Conservation (phyloP, 108 stramenopile species). For the Chaetoceros tenuissimus region DNA sequence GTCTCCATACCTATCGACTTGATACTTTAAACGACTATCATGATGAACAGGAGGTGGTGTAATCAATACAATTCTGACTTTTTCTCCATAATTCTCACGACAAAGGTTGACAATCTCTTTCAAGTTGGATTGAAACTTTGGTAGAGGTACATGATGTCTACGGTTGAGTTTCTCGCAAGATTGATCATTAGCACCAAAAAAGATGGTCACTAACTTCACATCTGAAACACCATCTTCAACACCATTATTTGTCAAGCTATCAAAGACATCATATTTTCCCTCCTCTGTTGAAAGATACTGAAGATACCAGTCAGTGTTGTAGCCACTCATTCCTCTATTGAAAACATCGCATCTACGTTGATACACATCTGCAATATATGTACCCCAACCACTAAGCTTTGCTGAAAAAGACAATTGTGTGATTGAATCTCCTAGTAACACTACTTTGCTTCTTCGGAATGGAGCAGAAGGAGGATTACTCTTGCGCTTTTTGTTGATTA, state of each 20-base stretch:
- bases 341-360: conserved; percentile 69
- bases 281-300: conserved; percentile 8
- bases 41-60: conserved; percentile 70
- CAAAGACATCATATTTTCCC: conserved; percentile 15
- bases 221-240: conserved; percentile 3
- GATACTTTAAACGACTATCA: conserved; percentile 37
- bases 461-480: too few species aligned
- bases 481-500: too few species aligned
- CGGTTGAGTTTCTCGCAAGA: conserved; percentile 31
- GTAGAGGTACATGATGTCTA: conserved; percentile 56
- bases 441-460: conserved; percentile 18
- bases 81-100: conserved; percentile 16
- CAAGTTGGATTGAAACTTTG: conserved; percentile 55
- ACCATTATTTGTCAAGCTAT: background rate
- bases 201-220: conserved; percentile 33
- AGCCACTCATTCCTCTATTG: conserved; percentile 77
- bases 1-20: conserved; percentile 50
- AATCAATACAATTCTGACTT: conserved; percentile 40
- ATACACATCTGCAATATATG: conserved; percentile 54
- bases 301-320: conserved; percentile 64
- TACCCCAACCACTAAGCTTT: conserved; percentile 57
- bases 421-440: conserved; percentile 75
- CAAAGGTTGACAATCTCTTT: conserved; percentile 36
- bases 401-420: conserved; percentile 44
- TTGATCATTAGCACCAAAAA: conserved; percentile 83